A percentile compares a stretch with the other conserved stretches of the same genome.
Conservation (phyloP, 2,329 filamentous ascomycete genomes). For the Parastagonospora avenae region DNA sequence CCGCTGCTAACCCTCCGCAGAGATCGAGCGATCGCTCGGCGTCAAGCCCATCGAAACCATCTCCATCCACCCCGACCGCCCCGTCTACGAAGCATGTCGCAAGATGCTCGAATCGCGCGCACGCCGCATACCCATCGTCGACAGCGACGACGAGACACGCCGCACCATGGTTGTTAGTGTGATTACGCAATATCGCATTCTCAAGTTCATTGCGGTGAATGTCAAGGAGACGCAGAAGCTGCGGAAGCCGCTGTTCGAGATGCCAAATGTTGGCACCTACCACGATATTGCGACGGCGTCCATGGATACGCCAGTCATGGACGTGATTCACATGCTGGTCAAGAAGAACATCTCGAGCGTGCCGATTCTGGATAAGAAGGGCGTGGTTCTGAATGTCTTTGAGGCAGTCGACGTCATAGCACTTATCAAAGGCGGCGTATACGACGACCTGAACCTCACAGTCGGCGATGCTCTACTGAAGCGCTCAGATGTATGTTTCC, state of each 20-base stretch:
- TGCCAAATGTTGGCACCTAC: constrained; percentile 81
- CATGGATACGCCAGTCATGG: constrained; percentile 91
- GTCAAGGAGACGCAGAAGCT: constrained; percentile 84
- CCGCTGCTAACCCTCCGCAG: constrained; percentile 54
- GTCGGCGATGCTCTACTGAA: constrained; percentile 90
- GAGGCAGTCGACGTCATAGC: constrained; percentile 97
- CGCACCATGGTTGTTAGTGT: constrained; percentile 94
- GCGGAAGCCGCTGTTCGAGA: constrained; percentile 83
- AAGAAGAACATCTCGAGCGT: constrained; percentile 92
- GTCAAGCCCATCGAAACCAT: constrained; percentile 91
- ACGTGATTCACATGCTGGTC: constrained; percentile 93
- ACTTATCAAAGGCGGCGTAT: constrained; percentile 89
- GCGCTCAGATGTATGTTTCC: constrained; percentile 68
- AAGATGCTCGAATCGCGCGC: constrained; percentile 94
- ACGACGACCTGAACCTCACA: constrained; percentile 84
- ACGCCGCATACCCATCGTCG: constrained; percentile 89
- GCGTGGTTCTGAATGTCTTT: constrained; percentile 88
- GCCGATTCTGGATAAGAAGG: constrained; percentile 83
- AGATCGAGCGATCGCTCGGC: constrained; percentile 93
- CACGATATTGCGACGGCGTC: constrained; percentile 76
- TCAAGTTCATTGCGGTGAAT: constrained; percentile 99
- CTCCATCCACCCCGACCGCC: constrained; percentile 89
- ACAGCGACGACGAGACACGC: constrained; percentile 91
- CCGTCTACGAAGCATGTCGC: constrained; percentile 92
- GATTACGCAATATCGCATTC: constrained; percentile 95